Base-by-base conservation (phyloP, 2,329 filamentous ascomycete genomes). In the Botrytis porri region DNA sequence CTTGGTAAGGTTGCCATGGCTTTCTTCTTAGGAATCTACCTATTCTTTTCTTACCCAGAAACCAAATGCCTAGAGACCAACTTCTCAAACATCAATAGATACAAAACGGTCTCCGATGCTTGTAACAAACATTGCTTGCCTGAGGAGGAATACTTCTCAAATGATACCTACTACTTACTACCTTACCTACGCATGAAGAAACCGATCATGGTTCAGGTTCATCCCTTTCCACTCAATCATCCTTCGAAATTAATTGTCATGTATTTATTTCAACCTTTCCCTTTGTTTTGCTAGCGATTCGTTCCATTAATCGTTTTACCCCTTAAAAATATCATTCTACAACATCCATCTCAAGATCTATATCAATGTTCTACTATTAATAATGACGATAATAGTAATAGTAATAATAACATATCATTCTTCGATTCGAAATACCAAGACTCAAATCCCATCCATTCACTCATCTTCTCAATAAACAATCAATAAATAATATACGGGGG, bases 111-210 rank as follows among this genome's bases (percentile, higher is more conserved):
- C 45, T 51, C 32, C 43, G n/a, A 51, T 51, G 64, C 64, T 66
- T 4, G 64, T 29, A 5, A 18, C 61, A 61, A 61, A 39, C 18
- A 64, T 25, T 32, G 37, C 16, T 8, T 22, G 25, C 64, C 22
- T 51, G 64, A 25, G 35, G 25, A 39, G 4, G 7, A 59, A 16
- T 32, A 22, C 45, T 22, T 20, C 66, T 37, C 10, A 37, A 32
- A 22, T 48, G 29, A 45, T 70, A 61, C 22, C 45, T 51, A 25
- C 45, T 10, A 25, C 45, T 1, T 48, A 45, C 39, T 3, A 3
- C 14, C 41, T 18, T 20, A n/a, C 10, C 48, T 16, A 14, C n/a
- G 37, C 67, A 70, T 70, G 29, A 70, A 70, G 69, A 70, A 41
- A 51, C 69, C n/a, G 39, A 18, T 63, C 1, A 63, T 62, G 57